Conservation (phyloP, 2,329 filamentous ascomycete genomes). For the Aspergillus sp. region DNA sequence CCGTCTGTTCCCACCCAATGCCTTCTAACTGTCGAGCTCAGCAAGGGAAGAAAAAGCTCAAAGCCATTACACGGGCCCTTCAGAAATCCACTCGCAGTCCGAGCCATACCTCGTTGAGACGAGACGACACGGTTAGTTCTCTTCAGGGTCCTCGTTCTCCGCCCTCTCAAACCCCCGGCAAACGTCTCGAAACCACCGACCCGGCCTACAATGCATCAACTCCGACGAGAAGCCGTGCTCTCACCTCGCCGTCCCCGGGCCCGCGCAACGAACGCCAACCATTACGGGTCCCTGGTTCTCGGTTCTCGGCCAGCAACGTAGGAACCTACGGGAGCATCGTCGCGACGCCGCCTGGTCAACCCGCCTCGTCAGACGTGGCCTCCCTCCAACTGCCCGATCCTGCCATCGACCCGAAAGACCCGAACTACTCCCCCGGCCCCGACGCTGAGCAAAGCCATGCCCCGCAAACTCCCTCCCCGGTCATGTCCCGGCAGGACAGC, state of each 20-base stretch:
- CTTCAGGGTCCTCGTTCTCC: constrained; percentile 14
- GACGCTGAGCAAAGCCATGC: constrained; percentile 12
- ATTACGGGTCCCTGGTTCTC: constrained; percentile 30
- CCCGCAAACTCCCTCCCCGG: constrained; percentile 24
- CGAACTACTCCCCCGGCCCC: constrained; percentile 12
- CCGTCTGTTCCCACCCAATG: not conserved
- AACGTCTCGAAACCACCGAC: constrained; percentile 16
- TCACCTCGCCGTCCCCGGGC: constrained; percentile 34
- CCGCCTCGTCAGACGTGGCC: constrained; percentile 39
- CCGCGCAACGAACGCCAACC: constrained; percentile 37
- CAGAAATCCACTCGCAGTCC: constrained; percentile 52
- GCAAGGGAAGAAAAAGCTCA: constrained; percentile 86
- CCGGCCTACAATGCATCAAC: constrained; percentile 12
- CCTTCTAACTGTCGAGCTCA: constrained; percentile 30
- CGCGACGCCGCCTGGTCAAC: constrained; percentile 48
- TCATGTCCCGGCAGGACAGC: constrained; percentile 18
- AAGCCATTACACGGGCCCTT: constrained; percentile 72
- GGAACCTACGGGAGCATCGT: constrained; percentile 64
- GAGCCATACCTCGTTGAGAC: constrained; percentile 44
- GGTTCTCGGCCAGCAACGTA: constrained; percentile 33
- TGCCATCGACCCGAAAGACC: constrained; percentile 49
- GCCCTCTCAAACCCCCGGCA: constrained; percentile 18
- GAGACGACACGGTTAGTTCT: constrained; percentile 15
- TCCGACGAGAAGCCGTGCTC: constrained; percentile 18
- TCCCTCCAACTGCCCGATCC: constrained; percentile 62